Evolutionary conservation across 768 basidiomycete genomes (phyloP), one percentile per base, ranked within the genome.

Genomic region (Epithele typhae): DNA sequence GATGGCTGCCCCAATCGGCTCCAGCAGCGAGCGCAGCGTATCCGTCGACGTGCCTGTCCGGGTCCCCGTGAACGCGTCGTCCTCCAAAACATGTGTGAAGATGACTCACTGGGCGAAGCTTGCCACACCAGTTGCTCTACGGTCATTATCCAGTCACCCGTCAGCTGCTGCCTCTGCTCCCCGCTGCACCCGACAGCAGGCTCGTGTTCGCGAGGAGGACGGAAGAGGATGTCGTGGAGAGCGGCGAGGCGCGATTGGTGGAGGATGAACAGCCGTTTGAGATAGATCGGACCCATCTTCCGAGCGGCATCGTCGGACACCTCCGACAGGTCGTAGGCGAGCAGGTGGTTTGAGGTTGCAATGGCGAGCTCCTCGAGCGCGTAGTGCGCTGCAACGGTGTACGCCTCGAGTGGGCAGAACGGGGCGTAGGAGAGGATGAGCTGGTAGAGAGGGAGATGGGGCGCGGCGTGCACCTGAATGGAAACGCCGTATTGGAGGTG

Each of bases 11-110:
- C 75, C 75, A 12, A 88, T 62, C 3, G 86, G 86, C 11, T 73
- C 71, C 23, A 89, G 69, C 22, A 85, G 81, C 3, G 79, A 77
- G 59, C 86, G 83, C 64, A 89, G 79, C 3, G 77, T 68, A 43
- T 70, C 75, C 23, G 79, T 82, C 9, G 85, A 84, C 10, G 87
- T 58, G 61, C 87, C 86, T 88, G 52, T 25, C 37, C 4, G 10
- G 19, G 10, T 6, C 4, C 25, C 14, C 8, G 14, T 30, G 7
- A 36, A n/a, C 18, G 9, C 35, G 17, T n/a, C 15, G n/a, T 36
- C 21, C 22, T 6, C 7, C 11, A 3, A 23, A 5, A 7, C 25
- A 17, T 36, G 15, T 6, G 14, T 7, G 12, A 24, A 7, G 22
- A 33, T n/a, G 7, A 63, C 56, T 24, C 36, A 62, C 62, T 61